These are phyloP conservation scores for Alternaria postmessia DNA, from an alignment of 2,329 filamentous ascomycete species.

Conservation along the genomic window DNA sequence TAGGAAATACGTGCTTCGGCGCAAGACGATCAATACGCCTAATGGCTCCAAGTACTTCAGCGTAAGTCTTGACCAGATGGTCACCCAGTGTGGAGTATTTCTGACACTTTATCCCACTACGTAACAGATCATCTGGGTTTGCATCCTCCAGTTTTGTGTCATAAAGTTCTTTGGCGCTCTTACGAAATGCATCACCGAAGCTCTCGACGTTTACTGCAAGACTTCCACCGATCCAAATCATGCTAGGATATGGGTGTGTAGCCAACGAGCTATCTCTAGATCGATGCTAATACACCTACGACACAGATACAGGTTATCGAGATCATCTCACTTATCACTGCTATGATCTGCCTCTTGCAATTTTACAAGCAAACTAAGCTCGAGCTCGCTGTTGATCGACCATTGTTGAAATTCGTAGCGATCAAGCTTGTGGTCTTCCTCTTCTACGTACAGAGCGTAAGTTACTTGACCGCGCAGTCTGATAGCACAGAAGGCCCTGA, in stretches of 20 bases:
- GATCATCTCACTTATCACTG: background rate
- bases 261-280: background rate
- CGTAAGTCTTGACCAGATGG: background rate
- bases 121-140: background rate
- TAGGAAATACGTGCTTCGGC: background rate
- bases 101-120: background rate
- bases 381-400: background rate
- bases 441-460: background rate
- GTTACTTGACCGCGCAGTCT: background rate
- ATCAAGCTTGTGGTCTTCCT: background rate
- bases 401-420: background rate
- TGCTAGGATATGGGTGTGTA: background rate
- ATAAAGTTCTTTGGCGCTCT: background rate
- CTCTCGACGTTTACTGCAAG: background rate
- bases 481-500: background rate
- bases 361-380: background rate
- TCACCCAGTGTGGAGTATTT: background rate
- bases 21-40: background rate
- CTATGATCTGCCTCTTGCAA: background rate
- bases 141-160: background rate
- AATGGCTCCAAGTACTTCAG: background rate
- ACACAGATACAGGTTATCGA: background rate
- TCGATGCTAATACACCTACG: background rate
- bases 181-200: background rate
- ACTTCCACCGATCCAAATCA: background rate